phyloP scores from a whole-genome alignment of 2,329 filamentous ascomycete genomes.

The Magnaporthales sp. region DNA sequence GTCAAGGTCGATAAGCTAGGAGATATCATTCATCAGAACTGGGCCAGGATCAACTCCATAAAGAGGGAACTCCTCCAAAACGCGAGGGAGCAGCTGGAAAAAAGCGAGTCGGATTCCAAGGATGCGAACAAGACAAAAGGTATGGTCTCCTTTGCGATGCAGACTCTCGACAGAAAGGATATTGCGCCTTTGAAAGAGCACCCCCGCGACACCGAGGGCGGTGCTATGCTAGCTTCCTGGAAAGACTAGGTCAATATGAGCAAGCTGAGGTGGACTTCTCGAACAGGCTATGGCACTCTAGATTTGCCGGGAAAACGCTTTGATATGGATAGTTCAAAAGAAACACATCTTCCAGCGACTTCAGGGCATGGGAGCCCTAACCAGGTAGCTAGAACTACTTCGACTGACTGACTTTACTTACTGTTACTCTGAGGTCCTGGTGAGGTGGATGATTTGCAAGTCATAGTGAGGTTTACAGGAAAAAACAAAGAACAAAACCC shows the following conservation, averaged over 20 bases:
- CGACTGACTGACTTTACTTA: too few relatives aligned
- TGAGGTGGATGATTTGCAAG: too few relatives aligned
- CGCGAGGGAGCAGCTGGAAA: not conserved
- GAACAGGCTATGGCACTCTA: not conserved
- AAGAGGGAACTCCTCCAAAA: not conserved
- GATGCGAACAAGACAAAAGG: not conserved
- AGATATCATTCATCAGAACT: not conserved
- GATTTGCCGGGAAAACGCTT: not conserved
- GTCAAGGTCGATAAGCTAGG: not conserved
- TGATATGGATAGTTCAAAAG: not conserved
- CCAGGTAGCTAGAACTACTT: too few relatives aligned
- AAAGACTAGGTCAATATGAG: not conserved
- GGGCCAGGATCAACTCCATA: not conserved
- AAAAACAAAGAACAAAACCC: too few relatives aligned
- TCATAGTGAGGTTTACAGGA: too few relatives aligned
- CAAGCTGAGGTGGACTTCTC: not conserved
- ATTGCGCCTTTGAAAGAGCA: not conserved
- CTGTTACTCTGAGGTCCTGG: too few relatives aligned
- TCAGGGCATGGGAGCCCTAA: too few relatives aligned
- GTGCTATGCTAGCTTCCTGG: not conserved
- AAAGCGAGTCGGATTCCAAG: not conserved
- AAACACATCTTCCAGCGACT: too few relatives aligned
- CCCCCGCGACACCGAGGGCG: too few relatives aligned
- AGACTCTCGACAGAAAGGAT: not conserved
- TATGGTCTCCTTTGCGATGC: not conserved